Percentiles rank a stretch among this genome's conserved stretches.
These are phyloP conservation scores for Aspergillus ruber DNA, from an alignment of 2,329 filamentous ascomycete genomes.

Conservation along the genomic window DNA sequence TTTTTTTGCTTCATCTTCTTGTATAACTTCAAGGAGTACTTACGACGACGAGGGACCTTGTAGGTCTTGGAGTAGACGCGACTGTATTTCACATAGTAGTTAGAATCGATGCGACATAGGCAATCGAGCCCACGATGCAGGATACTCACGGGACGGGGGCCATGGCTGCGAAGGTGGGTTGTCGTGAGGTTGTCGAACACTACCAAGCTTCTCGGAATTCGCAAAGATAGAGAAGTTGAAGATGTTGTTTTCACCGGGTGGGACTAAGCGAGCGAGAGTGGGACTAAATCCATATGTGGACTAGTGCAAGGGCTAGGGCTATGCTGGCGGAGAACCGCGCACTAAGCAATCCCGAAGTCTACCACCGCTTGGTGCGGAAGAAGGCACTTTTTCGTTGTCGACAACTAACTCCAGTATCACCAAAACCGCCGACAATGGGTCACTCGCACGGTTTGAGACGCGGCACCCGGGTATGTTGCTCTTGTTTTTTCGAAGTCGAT, in stretches of 20 bases:
- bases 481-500: constrained; percentile 1
- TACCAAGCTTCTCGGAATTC: constrained; percentile 20
- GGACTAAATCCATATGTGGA: constrained; percentile 8
- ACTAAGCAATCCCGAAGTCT: constrained; percentile 20
- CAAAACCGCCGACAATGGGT: constrained; percentile 65
- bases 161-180: constrained; percentile 36
- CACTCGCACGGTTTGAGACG: constrained; percentile 80
- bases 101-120: constrained; percentile 31
- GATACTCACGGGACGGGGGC: constrained; percentile 38
- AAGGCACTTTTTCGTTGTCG: constrained; percentile 28
- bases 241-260: constrained; percentile 12
- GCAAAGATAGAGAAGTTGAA: constrained; percentile 13
- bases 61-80: constrained; percentile 98
- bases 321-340: constrained; percentile 13
- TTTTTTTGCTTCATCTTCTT: neutral
- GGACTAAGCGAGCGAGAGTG: constrained; percentile 18
- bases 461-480: constrained; percentile 68
- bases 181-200: constrained; percentile 31
- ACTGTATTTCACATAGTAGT: constrained; percentile 23
- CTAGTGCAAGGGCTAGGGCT: constrained; percentile 20
- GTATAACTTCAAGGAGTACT: constrained; percentile 26
- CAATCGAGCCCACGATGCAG: neutral
- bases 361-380: constrained; percentile 18
- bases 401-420: constrained; percentile 33
- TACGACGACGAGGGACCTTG: constrained; percentile 88